Evolutionary conservation across 495 filamentous ascomycete genomes (phyloP), one percentile per base, ranked within the genome.

Genomic region (Cetradonia linearis): DNA sequence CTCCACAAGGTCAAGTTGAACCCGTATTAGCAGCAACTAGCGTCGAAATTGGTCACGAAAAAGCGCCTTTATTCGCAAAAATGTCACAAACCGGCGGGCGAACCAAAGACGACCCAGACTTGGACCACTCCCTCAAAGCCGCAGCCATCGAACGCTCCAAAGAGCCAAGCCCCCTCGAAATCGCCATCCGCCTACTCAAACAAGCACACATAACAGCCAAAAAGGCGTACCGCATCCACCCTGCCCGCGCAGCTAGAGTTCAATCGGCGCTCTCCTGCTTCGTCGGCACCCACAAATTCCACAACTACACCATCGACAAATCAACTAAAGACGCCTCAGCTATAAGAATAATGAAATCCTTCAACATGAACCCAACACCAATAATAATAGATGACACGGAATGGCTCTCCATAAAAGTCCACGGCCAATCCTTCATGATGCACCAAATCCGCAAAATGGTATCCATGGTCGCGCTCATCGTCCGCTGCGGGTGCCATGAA

Each of bases 381-480:
- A 83, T 96, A 61, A 76, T 88, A 58, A 93, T 95, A 70, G 80
- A 90, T 64, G 86, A 89, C 69, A 95, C 88, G 18, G 85, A 98
- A 73, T 98, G 93, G 93, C 79, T 98, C 9, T 92, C 87, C 30
- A 76, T 97, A 58, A 95, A 94, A 65, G 89, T 98, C 20, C 94
- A 97, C 71, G 93, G 93, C 0, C 93, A 98, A 72, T 90, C 85
- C 61, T 98, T 98, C 78, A 98, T 98, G 93, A 98, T 98, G 93
- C 93, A 98, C 70, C 93, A 98, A 72, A 98, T 98, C 71, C 86
- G 93, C 61, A 96, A 96, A 72, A 98, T 98, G 93, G 87, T 98
- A 18, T 88, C 86, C 62, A 91, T 97, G 89, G 87, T 84, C 40
- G 78, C 89, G 10, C 80, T 98, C 58, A 75, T 90, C 5, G 84